phyloP scores from a whole-genome alignment of 2,329 filamentous ascomycete species.

The Tolypocladium endophyticum region DNA sequence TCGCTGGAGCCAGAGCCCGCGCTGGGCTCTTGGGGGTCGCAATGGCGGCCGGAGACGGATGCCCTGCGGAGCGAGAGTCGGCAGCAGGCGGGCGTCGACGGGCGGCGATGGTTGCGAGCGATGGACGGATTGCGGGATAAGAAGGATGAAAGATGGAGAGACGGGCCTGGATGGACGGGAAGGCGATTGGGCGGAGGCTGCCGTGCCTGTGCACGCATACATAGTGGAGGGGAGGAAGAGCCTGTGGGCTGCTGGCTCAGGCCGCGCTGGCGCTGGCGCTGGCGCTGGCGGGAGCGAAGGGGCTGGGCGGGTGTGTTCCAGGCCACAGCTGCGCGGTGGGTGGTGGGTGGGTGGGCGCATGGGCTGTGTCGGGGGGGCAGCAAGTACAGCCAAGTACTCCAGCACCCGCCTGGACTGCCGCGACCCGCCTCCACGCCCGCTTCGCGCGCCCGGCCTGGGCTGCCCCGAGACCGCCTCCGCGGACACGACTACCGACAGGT shows the following conservation, averaged over 20 bases:
- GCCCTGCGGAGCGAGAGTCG: neutral
- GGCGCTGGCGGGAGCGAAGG: no score
- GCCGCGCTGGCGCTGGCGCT: neutral
- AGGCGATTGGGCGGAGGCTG: neutral
- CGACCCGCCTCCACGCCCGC: no score
- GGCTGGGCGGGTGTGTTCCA: no score
- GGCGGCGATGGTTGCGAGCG: neutral
- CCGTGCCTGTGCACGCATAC: neutral
- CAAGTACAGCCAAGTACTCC: neutral
- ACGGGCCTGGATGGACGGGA: neutral
- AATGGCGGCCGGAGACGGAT: neutral
- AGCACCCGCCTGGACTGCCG: no score
- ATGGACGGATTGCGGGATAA: neutral
- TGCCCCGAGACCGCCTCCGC: no score
- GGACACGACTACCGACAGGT: neutral
- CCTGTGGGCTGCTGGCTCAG: neutral
- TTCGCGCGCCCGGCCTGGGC: no score
- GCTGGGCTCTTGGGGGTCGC: slow-evolving; percentile 2
- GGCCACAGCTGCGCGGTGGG: no score
- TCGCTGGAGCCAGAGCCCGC: slow-evolving; percentile 5
- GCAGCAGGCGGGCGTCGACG: neutral
- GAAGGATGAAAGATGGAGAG: neutral
- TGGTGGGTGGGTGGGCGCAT: no score
- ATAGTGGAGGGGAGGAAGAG: neutral
- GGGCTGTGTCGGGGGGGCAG: no score